A percentile compares a stretch with the other conserved stretches of the same genome.
Evolutionary conservation across 805 yeast species (phyloP).

Genomic region (Ogataea naganishii): DNA sequence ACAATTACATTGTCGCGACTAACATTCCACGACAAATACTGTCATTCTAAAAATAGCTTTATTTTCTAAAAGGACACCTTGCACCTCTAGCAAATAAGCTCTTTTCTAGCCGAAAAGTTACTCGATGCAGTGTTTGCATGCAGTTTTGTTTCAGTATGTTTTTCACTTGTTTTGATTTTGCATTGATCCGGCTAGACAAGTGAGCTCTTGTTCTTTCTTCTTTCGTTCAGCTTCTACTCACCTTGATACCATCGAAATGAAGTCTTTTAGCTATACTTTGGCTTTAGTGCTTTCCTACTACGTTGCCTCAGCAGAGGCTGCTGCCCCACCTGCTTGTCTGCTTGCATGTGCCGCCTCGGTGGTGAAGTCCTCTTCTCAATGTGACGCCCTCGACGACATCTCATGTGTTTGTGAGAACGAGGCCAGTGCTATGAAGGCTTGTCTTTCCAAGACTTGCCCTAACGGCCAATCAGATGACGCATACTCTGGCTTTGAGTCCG

Average conservation of each 20-base stretch:
- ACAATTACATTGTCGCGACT: too few relatives aligned
- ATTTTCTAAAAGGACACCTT: too few relatives aligned
- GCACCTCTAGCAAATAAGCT: too few relatives aligned
- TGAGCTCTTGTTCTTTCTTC: too few relatives aligned
- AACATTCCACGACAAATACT: too few relatives aligned
- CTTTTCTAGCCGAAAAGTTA: too few relatives aligned
- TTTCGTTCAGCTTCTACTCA: too few relatives aligned
- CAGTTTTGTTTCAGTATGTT: too few relatives aligned
- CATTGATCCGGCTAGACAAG: too few relatives aligned
- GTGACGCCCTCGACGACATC: conserved; percentile 55
- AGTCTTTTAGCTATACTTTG: conserved; percentile 13
- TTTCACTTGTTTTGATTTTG: too few relatives aligned
- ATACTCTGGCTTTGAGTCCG: conserved; percentile 40
- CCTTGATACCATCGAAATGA: conserved; percentile 7
- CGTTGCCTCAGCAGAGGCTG: conserved; percentile 37
- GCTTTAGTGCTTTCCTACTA: conserved; percentile 28
- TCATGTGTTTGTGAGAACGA: conserved; percentile 61
- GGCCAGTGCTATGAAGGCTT: conserved; percentile 41
- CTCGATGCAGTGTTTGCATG: too few relatives aligned
- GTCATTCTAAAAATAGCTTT: too few relatives aligned
- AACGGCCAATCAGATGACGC: conserved; percentile 52
- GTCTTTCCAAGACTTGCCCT: conserved; percentile 68
- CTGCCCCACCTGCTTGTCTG: conserved; percentile 87
- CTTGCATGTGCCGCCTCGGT: conserved; percentile 81
- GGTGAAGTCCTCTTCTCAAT: conserved; percentile 39